Evolutionary conservation across 805 yeast genomes (phyloP).

Genomic region (Pichia ethanolica): DNA sequence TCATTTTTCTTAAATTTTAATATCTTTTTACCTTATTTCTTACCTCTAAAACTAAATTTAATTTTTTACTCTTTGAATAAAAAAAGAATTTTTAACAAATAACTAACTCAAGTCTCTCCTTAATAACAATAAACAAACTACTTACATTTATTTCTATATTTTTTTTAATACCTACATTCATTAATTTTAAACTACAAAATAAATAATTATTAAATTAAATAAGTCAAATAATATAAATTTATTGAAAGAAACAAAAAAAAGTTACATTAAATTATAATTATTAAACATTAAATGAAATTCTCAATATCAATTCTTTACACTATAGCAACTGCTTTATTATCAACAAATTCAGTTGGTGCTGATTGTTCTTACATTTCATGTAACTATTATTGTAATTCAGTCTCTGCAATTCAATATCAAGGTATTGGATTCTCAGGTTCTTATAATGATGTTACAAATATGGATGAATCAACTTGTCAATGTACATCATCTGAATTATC

Average conservation of each 20-base stretch:
- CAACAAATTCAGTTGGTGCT: constrained; percentile 18
- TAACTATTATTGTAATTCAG: constrained; percentile 76
- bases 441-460: constrained; percentile 61
- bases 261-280: too few species aligned
- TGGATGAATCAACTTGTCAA: constrained; percentile 53
- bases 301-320: constrained; percentile 9
- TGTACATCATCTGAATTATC: constrained; percentile 54
- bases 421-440: constrained; percentile 83
- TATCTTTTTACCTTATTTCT: too few species aligned
- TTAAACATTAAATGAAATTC: constrained; percentile 9
- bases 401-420: constrained; percentile 44
- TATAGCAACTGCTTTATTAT: constrained; percentile 13
- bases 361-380: constrained; percentile 44
- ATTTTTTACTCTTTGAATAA: neutral
- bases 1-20: too few species aligned
- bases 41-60: too few species aligned
- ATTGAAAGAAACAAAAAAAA: too few species aligned
- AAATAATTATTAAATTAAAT: too few species aligned
- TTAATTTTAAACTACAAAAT: too few species aligned
- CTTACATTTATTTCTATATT: neutral
- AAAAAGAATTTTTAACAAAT: neutral
- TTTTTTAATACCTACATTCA: too few species aligned
- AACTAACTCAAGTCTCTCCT: constrained; percentile 9
- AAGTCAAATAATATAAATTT: too few species aligned
- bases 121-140: neutral